Evolutionary conservation across 2,329 filamentous ascomycete species (phyloP), one percentile per base, ranked within the genome.

Genomic region (Metarhizium robertsii): DNA sequence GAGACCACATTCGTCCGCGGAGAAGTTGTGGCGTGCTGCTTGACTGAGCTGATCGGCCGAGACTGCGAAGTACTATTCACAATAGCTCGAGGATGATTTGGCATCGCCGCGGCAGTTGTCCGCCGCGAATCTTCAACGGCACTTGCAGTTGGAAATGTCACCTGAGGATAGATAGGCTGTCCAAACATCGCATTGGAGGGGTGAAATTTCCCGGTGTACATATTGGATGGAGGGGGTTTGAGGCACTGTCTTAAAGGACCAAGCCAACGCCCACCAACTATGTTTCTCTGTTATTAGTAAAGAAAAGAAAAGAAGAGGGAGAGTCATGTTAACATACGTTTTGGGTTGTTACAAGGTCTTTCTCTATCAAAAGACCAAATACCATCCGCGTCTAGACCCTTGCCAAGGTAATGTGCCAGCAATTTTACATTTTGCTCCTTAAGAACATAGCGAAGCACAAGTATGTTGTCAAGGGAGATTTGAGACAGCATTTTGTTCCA

Each of bases 191-290:
- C 53, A 4, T 60, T 60, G 2, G 62, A 57, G 43, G 62, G 68
- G 55, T 67, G 68, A 42, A 70, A 62, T 6, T 57, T 58, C 1
- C 64, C 65, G 6, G 62, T 53, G 6, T 61, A 38, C 0, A 63
- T 2, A 50, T 60, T 50, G 25, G 59, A 53, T 13, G 65, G 64
- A 25, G 25, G 25, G 25, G 25, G 25, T 1, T 25, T 25, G 25
- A 25, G 3, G 3, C 25, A 1, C 25, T 25, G 25, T 25, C 25
- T n/a, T n/a, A n/a, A 4, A 25, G 25, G 25, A 25, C 10, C 34
- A 36, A 8, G 1, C 34, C 7, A 2, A 59, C 45, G 60, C 52
- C 70, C 61, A 4, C 64, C 3, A 25, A 25, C 25, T 25, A 25
- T 25, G 25, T 25, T 25, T 25, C 4, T 25, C 25, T 25, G 3